phyloP scores from a whole-genome alignment of 2,329 filamentous ascomycete species.

The Colletotrichum euphorbiae region DNA sequence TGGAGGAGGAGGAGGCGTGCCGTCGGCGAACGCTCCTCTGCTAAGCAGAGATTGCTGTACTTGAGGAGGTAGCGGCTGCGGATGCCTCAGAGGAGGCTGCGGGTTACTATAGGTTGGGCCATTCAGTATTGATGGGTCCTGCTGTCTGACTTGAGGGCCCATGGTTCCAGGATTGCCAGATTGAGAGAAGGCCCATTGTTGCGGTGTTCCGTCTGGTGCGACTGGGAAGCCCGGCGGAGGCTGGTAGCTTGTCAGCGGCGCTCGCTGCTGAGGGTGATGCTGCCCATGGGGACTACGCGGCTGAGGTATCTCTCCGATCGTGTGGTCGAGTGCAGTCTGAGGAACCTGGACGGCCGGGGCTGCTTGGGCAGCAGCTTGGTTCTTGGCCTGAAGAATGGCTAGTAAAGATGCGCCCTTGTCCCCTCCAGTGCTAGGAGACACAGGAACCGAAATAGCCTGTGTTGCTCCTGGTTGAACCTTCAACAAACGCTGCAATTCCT shows the following conservation, averaged over 20 bases:
- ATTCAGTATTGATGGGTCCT: constrained; percentile 8
- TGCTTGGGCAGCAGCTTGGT: constrained; percentile 38
- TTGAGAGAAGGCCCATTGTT: constrained; percentile 31
- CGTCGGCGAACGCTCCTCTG: constrained; percentile 29
- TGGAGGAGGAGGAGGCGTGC: constrained; percentile 39
- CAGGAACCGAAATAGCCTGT: constrained; percentile 57
- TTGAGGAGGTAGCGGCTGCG: constrained; percentile 66
- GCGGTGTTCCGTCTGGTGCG: constrained; percentile 24
- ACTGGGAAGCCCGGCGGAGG: constrained; percentile 49
- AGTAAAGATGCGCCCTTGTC: constrained; percentile 65
- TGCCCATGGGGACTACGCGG: constrained; percentile 70
- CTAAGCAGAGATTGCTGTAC: constrained; percentile 54
- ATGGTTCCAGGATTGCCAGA: background rate
- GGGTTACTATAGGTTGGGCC: constrained; percentile 10
- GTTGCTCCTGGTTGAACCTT: constrained; percentile 66
- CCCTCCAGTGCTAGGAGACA: constrained; percentile 43
- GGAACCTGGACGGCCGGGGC: constrained; percentile 47
- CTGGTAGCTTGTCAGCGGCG: constrained; percentile 40
- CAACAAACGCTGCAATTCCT: constrained; percentile 65
- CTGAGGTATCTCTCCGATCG: constrained; percentile 60
- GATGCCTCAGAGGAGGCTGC: constrained; percentile 47
- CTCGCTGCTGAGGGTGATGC: constrained; percentile 41
- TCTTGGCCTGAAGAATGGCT: constrained; percentile 61
- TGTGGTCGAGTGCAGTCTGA: constrained; percentile 67
- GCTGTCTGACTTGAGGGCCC: constrained; percentile 7